Evolutionary conservation across 2,329 filamentous ascomycete species (phyloP).

Genomic region (Cordyceps cicadae): DNA sequence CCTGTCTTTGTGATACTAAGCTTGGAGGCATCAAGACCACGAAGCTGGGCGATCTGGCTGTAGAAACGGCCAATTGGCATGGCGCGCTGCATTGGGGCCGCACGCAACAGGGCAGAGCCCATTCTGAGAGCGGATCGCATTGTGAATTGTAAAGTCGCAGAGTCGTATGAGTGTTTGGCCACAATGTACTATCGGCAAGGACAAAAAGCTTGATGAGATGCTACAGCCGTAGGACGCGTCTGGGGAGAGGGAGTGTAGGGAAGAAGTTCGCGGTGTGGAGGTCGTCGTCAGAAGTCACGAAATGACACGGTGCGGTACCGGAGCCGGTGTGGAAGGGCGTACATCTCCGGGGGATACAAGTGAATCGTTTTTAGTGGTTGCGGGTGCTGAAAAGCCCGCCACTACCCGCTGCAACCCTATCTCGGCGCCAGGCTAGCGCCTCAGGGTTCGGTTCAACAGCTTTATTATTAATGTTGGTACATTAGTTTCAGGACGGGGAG

Average conservation of each 20-base stretch:
- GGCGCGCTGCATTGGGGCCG: conserved; percentile 28
- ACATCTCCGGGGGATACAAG: background rate
- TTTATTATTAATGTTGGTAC: background rate
- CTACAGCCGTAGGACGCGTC: background rate
- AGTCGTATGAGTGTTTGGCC: background rate
- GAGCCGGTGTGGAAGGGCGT: background rate
- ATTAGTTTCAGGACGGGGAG: too few relatives aligned
- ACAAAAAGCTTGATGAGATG: background rate
- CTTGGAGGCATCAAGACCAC: conserved; percentile 67
- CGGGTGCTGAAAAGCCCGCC: conserved; percentile 7
- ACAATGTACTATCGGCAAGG: background rate
- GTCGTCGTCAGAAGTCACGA: background rate
- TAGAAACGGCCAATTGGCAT: conserved; percentile 31
- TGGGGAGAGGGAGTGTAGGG: background rate
- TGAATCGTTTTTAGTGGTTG: conserved; percentile 3
- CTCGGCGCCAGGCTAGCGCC: background rate
- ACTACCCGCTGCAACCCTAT: conserved; percentile 14
- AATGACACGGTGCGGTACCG: conserved; percentile 8
- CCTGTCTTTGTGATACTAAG: conserved; percentile 67
- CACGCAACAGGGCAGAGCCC: conserved; percentile 28
- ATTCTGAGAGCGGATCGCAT: conserved; percentile 16
- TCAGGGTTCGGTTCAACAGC: background rate
- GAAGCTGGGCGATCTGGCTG: conserved; percentile 47
- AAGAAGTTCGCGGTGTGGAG: conserved; percentile 3
- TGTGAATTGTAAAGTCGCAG: conserved; percentile 5